phyloP scores from a whole-genome alignment of 441 rosid genomes.

The Populus hybrid region DNA sequence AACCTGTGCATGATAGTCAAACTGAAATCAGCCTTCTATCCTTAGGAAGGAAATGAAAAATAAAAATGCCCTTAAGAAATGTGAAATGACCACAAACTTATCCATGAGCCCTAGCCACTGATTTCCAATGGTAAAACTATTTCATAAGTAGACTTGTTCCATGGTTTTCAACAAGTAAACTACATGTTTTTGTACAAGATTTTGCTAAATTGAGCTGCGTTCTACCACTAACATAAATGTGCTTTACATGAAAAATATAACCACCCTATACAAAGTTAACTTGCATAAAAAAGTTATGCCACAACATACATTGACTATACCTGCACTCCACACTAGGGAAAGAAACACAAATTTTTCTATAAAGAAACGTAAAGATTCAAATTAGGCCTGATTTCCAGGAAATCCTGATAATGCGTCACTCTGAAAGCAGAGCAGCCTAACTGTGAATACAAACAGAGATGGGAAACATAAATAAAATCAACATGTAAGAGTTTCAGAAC shows the following conservation, averaged over 20 bases:
- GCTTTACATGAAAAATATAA: neutral
- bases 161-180: neutral
- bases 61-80: neutral
- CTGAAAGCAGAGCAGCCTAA: conserved; percentile 8
- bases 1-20: conserved; percentile 47
- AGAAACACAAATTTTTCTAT: neutral
- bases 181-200: neutral
- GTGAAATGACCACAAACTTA: neutral
- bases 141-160: neutral
- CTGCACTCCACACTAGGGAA: neutral
- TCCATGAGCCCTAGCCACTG: neutral
- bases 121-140: neutral
- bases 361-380: neutral
- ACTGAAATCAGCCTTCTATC: neutral
- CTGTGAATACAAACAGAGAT: neutral
- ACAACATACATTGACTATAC: neutral
- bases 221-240: neutral
- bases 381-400: neutral
- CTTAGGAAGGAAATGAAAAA: neutral
- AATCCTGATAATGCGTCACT: neutral
- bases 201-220: neutral
- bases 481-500: conserved; percentile 29
- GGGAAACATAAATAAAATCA: conserved; percentile 8
- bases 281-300: neutral
- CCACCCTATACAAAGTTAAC: neutral